phyloP scores from a whole-genome alignment of 768 basidiomycete genomes.

The Boletus sensibilis region DNA sequence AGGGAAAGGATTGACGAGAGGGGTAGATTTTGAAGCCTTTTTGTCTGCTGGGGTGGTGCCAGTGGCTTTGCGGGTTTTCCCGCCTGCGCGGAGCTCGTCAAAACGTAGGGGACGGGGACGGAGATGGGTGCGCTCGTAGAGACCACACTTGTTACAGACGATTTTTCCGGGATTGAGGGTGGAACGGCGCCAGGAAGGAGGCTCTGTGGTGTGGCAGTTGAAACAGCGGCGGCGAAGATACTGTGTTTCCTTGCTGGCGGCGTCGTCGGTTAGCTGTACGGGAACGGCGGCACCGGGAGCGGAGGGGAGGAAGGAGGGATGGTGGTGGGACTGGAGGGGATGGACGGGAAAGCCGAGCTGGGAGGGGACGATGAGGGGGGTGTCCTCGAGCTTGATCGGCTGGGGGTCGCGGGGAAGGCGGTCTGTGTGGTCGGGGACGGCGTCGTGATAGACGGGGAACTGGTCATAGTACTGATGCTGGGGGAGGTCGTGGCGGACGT shows the following conservation, averaged over 20 bases:
- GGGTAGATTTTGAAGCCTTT: constrained; percentile 34
- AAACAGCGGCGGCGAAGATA: constrained; percentile 85
- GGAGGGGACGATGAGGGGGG: constrained; percentile 57
- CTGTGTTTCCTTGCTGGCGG: constrained; percentile 87
- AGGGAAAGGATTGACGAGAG: constrained; percentile 36
- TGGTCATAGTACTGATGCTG: constrained; percentile 37
- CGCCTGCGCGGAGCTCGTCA: constrained; percentile 84
- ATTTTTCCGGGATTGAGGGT: constrained; percentile 91
- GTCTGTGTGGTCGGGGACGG: constrained; percentile 30
- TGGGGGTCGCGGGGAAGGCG: constrained; percentile 9
- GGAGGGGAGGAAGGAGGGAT: constrained; percentile 42
- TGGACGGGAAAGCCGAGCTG: constrained; percentile 41
- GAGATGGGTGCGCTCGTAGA: constrained; percentile 87
- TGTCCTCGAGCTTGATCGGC: constrained; percentile 69
- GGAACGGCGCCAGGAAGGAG: constrained; percentile 83
- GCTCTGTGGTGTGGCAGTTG: constrained; percentile 91
- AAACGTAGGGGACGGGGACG: constrained; percentile 81
- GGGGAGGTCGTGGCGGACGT: constrained; percentile 68
- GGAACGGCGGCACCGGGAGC: constrained; percentile 46
- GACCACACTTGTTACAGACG: constrained; percentile 91
- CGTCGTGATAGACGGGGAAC: constrained; percentile 40
- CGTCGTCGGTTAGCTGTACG: constrained; percentile 88
- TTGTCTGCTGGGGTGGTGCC: constrained; percentile 27
- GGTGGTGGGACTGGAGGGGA: constrained; percentile 33
- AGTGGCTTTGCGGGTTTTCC: constrained; percentile 65